Evolutionary conservation across 148 eudicot genomes (phyloP).

Genomic region (Fagopyrum esculentum): DNA sequence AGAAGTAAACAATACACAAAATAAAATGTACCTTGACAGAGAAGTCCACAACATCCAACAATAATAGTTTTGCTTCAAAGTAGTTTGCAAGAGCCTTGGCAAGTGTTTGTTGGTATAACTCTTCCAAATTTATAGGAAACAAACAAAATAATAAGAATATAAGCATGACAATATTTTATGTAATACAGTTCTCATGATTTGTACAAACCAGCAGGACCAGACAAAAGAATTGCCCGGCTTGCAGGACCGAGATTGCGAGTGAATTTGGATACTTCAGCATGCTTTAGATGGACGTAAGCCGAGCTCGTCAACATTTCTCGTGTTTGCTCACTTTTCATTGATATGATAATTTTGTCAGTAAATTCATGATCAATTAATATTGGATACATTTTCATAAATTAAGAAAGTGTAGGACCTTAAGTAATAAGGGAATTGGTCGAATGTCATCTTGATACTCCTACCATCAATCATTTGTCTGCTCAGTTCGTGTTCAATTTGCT

Average conservation of each 20-base stretch:
- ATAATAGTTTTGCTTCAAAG: constrained; percentile 75
- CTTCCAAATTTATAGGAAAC: constrained; percentile 19
- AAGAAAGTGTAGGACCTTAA: constrained; percentile 41
- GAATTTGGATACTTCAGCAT: constrained; percentile 77
- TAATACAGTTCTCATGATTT: background rate
- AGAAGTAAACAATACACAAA: background rate
- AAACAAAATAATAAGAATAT: constrained; percentile 2
- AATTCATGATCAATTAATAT: background rate
- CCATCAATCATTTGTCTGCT: constrained; percentile 46
- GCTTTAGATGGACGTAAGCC: constrained; percentile 85
- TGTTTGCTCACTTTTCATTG: constrained; percentile 58
- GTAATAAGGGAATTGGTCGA: constrained; percentile 78
- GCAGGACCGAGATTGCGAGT: constrained; percentile 84
- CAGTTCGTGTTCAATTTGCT: constrained; percentile 59
- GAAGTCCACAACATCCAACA: constrained; percentile 75
- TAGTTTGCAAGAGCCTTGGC: constrained; percentile 75
- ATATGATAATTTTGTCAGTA: background rate
- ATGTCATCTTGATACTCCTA: constrained; percentile 36
- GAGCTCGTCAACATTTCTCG: constrained; percentile 66
- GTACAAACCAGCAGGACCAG: constrained; percentile 82
- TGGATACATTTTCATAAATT: background rate
- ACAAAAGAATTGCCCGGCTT: constrained; percentile 80
- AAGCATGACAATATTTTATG: background rate
- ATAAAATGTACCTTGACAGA: constrained; percentile 53
- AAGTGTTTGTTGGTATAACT: constrained; percentile 68